Base-by-base conservation (phyloP, 129 eudicot species). In the Helianthus tuberosus region DNA sequence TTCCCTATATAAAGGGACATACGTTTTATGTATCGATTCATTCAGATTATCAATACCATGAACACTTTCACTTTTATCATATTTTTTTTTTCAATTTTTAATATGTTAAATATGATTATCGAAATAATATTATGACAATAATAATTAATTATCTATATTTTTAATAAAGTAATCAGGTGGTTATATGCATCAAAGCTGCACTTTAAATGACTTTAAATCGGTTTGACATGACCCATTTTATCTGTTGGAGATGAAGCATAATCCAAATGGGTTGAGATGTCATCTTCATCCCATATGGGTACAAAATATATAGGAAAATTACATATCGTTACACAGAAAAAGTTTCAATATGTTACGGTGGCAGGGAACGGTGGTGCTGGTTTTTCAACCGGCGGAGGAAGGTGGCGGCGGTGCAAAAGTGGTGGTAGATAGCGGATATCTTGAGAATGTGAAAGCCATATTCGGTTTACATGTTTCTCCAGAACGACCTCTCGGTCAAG, bases 301-400 rank as follows among this genome's bases (percentile, higher is more conserved):
- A 27, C 76, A 41, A 39, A 55, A 4, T 17, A 41, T 25, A 25
- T 25, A 36, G 73, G 60, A 14, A 57, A 49, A 9, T 8, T 32
- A 13, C 55, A 49, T 25, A 46, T 60, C n/a, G 60, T 73, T 59
- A 44, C 68, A 60, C 27, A 73, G 46, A 57, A 73, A 16, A 11
- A 4, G 44, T 63, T n/a, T 64, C 43, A 64, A 60, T 50, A 15
- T 52, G 15, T 72, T 72, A 66, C 32, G 14, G 59, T 72, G 11
- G 8, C 68, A 91, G 97, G 97, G 97, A 65, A 91, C 97, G 3
- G 77, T 89, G 3, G 74, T 89, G 8, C 74, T 89, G 46, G 89
- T 89, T 71, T 89, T 89, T 71, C 96, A 89, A 78, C 96, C 96
- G 11, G 96, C 91, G 0, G 96, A 86, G 69, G 91, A 89, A 61